Percentiles rank a stretch among this genome's conserved stretches.
Conservation (phyloP, 1,284 basidiomycete species). For the Moniliophthora roreri region DNA sequence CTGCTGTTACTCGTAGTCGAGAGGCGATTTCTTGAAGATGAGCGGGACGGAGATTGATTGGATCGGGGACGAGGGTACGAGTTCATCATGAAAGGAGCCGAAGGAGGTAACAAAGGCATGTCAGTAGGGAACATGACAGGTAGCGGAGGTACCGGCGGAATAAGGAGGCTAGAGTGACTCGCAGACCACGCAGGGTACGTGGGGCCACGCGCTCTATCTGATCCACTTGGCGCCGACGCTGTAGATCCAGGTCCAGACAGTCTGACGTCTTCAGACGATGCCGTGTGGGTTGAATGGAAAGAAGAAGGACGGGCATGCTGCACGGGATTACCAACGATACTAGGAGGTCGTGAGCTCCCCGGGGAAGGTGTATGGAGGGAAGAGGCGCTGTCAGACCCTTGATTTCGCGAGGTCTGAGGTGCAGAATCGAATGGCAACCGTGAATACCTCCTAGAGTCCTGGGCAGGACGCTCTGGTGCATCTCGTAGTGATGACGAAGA, state of each 20-base stretch:
- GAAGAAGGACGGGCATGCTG: conserved; percentile 51
- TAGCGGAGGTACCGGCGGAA: conserved; percentile 27
- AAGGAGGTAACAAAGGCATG: conserved; percentile 70
- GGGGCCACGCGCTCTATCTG: conserved; percentile 29
- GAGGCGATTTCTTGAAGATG: conserved; percentile 16
- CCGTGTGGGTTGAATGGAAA: conserved; percentile 40
- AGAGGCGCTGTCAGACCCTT: conserved; percentile 40
- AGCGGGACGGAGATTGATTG: conserved; percentile 8
- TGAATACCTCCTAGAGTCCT: conserved; percentile 38
- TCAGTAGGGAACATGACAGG: conserved; percentile 36
- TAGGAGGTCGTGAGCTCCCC: conserved; percentile 50
- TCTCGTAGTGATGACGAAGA: conserved; percentile 40
- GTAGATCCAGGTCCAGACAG: conserved; percentile 45
- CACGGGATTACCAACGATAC: conserved; percentile 35
- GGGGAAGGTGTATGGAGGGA: conserved; percentile 39
- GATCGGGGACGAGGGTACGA: conserved; percentile 36
- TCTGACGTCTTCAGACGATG: conserved; percentile 56
- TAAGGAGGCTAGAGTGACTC: conserved; percentile 31
- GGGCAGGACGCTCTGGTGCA: conserved; percentile 40
- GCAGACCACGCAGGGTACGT: conserved; percentile 39
- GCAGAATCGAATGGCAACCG: conserved; percentile 36
- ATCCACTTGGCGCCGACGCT: conserved; percentile 34
- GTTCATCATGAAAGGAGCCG: conserved; percentile 73
- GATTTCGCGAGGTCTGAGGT: conserved; percentile 36
- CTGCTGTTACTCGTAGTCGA: background rate